phyloP scores from a whole-genome alignment of 140 eudicot genomes.

The Stevia rebaudiana region DNA sequence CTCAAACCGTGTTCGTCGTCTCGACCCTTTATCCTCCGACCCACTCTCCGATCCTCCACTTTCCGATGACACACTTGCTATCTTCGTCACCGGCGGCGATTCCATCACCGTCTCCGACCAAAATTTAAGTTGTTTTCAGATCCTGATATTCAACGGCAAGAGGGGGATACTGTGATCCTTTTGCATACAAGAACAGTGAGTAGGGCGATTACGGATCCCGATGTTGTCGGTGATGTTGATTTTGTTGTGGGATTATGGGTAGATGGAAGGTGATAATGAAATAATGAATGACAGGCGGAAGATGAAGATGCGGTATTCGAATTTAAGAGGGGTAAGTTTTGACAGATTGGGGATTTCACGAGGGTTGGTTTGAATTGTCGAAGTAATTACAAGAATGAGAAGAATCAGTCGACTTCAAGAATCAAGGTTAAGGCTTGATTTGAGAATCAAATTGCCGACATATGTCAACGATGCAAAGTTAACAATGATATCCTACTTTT shows the following conservation, averaged over 20 bases:
- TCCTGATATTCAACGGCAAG: constrained; percentile 9
- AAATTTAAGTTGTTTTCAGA: constrained; percentile 5
- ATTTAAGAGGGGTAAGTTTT: not conserved
- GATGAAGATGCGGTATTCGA: not conserved
- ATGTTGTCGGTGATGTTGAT: constrained; percentile 16
- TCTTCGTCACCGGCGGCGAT: constrained; percentile 30
- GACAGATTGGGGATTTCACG: constrained; percentile 2
- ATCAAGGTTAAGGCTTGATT: not conserved
- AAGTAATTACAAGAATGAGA: not conserved
- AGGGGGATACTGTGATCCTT: constrained; percentile 1
- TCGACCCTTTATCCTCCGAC: constrained; percentile 31
- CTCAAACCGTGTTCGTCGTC: constrained; percentile 45
- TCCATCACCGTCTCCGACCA: constrained; percentile 24
- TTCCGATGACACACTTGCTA: constrained; percentile 44
- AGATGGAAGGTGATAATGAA: not conserved
- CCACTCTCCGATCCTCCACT: constrained; percentile 53
- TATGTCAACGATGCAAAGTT: constrained; percentile 8
- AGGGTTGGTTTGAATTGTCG: not conserved
- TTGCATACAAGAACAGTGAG: constrained; percentile 10
- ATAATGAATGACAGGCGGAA: constrained; percentile 7
- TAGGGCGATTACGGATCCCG: not conserved
- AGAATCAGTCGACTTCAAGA: not conserved
- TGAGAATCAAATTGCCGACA: constrained; percentile 10
- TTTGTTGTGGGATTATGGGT: constrained; percentile 18
- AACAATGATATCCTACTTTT: constrained; percentile 19